Evolutionary conservation across 148 eudicot genomes (phyloP).

Genomic region (Silene uniflora): DNA sequence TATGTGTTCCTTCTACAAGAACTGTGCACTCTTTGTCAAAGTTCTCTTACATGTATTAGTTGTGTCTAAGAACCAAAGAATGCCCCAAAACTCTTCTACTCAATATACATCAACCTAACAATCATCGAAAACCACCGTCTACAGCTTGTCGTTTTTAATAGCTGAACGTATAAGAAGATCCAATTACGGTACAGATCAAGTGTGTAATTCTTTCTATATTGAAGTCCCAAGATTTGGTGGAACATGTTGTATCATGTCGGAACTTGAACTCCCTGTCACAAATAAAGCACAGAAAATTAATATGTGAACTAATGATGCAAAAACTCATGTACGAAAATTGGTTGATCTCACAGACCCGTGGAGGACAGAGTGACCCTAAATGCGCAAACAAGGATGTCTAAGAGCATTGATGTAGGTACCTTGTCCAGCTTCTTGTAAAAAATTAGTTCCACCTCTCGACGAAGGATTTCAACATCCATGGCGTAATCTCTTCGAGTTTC

Average conservation of each 20-base stretch:
- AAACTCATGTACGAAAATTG: too few species aligned
- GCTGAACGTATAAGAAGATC: neutral
- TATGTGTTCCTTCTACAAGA: neutral
- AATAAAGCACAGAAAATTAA: neutral
- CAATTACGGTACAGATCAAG: neutral
- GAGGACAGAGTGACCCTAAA: too few species aligned
- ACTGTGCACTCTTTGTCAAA: neutral
- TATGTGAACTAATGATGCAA: neutral
- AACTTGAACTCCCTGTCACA: conserved; percentile 44
- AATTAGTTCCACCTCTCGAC: conserved; percentile 71
- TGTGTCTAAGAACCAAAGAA: neutral
- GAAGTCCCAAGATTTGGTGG: neutral
- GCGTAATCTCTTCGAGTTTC: conserved; percentile 57
- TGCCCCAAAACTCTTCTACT: neutral
- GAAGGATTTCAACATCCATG: conserved; percentile 67
- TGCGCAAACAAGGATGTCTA: neutral
- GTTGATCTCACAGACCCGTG: too few species aligned
- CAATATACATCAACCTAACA: neutral
- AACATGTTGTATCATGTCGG: conserved; percentile 37
- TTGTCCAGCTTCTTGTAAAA: conserved; percentile 55
- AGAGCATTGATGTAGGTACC: conserved; percentile 24
- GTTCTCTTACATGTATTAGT: neutral
- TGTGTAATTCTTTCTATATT: neutral
- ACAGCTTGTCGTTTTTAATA: neutral
- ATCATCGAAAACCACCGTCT: neutral